phyloP scores from a whole-genome alignment of 768 basidiomycete genomes.

The Artomyces pyxidatus region DNA sequence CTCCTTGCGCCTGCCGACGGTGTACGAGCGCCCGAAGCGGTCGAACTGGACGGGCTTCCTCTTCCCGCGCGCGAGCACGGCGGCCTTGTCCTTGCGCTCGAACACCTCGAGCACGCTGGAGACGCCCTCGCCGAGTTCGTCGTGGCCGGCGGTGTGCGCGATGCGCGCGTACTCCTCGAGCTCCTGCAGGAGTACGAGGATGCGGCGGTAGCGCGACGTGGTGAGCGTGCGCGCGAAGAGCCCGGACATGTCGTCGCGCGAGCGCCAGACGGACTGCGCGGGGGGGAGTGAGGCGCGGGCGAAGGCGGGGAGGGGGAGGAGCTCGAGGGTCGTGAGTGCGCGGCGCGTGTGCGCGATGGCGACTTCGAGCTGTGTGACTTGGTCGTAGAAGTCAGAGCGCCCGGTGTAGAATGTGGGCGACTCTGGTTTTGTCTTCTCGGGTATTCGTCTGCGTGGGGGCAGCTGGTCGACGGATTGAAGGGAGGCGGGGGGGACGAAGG shows the following conservation, averaged over 20 bases:
- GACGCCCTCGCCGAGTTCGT: slow-evolving; percentile 45
- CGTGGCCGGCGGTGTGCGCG: slow-evolving; percentile 47
- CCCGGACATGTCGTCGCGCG: slow-evolving; percentile 46
- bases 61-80: slow-evolving; percentile 37
- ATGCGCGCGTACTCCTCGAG: slow-evolving; percentile 57
- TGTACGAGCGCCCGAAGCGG: slow-evolving; percentile 75
- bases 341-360: slow-evolving; percentile 51
- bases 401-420: slow-evolving; percentile 84
- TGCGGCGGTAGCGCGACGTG: slow-evolving; percentile 60
- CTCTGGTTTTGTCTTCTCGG: slow-evolving; percentile 33
- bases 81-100: slow-evolving; percentile 52
- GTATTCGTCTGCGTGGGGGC: not conserved
- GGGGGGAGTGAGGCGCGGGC: slow-evolving; percentile 50
- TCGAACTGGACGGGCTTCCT: slow-evolving; percentile 60
- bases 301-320: slow-evolving; percentile 74
- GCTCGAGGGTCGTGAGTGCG: slow-evolving; percentile 53
- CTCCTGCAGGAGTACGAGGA: slow-evolving; percentile 55
- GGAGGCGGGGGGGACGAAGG: slow-evolving; percentile 24
- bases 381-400: slow-evolving; percentile 66
- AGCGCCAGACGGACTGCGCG: slow-evolving; percentile 62
- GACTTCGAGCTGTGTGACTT: slow-evolving; percentile 54
- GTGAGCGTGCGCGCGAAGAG: slow-evolving; percentile 55
- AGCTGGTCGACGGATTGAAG: slow-evolving; percentile 14
- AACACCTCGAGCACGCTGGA: slow-evolving; percentile 49
- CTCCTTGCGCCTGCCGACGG: slow-evolving; percentile 82